Evolutionary conservation across 2,329 filamentous ascomycete species (phyloP), one percentile per base, ranked within the genome.

Genomic region (Hymenoscyphus scutula): DNA sequence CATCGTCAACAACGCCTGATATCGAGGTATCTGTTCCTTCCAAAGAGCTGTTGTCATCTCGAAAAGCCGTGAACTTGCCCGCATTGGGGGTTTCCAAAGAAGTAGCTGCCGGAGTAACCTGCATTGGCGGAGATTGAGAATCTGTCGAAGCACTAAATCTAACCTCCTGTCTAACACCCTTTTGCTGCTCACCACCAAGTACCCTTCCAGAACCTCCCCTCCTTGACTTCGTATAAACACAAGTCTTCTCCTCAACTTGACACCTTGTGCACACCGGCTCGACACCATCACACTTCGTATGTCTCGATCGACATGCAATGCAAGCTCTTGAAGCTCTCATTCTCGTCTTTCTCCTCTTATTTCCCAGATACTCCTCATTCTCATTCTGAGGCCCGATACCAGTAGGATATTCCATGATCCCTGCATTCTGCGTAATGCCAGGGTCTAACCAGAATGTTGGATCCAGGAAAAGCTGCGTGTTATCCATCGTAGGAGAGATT

Each of bases 281-380:
- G 32, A 76, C 77, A 13, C 78, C 81, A 68, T 83, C 80, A 69
- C 82, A 84, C 67, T 82, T 83, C 38, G 83, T 70, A 69, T 84
- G 82, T 37, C 80, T 75, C 25, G 75, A 79, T 23, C 82, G 77
- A 63, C 82, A 84, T 30, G 78, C 78, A 10, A 82, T 77, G 68
- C 82, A 84, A 15, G 82, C 82, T 59, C 79, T 66, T 2, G 75
- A 73, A 0, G 74, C 76, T 45, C 71, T 70, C 15, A 67, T 48
- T 27, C 65, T 61, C 23, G 65, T 59, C 23, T 53, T 59, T 11
- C 51, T 61, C 23, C 13, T 69, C 29, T 59, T 61, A 15, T 51
- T 25, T 38, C 56, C 41, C 8, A 34, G n/a, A 10, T 38, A 38
- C 17, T 29, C 29, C n/a, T 53, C 27, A 30, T 23, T 48, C 6